phyloP scores from a whole-genome alignment of 306 rosid genomes.

The Trichosanthes truncata region DNA sequence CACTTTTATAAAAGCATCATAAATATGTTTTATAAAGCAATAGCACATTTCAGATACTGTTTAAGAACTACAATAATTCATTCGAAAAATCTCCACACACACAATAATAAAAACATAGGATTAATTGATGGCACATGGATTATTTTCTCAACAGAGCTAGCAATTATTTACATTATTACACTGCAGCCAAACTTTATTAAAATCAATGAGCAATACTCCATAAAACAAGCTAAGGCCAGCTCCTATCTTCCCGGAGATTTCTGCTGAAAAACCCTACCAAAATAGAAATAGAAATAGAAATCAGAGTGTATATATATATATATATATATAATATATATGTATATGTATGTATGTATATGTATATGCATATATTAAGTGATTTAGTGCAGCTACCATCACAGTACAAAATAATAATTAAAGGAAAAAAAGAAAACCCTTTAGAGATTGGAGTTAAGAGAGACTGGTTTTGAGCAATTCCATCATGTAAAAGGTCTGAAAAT shows the following conservation, averaged over 20 bases:
- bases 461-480: background rate
- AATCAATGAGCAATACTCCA: background rate
- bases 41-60: background rate
- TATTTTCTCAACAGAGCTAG: background rate
- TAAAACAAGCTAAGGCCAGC: background rate
- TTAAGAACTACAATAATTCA: background rate
- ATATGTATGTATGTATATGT: no score
- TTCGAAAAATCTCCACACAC: background rate
- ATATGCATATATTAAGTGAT: no score
- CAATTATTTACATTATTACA: background rate
- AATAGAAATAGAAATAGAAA: background rate
- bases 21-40: no score
- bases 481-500: background rate
- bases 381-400: background rate
- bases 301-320: background rate
- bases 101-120: background rate
- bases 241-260: background rate
- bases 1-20: no score
- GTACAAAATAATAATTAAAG: no score
- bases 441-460: background rate
- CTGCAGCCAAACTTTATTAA: background rate
- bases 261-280: background rate
- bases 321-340: no score
- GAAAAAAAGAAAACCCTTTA: background rate
- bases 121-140: background rate